Base-by-base conservation (phyloP, 2,329 filamentous ascomycete species). In the Sporothrix mexicana region DNA sequence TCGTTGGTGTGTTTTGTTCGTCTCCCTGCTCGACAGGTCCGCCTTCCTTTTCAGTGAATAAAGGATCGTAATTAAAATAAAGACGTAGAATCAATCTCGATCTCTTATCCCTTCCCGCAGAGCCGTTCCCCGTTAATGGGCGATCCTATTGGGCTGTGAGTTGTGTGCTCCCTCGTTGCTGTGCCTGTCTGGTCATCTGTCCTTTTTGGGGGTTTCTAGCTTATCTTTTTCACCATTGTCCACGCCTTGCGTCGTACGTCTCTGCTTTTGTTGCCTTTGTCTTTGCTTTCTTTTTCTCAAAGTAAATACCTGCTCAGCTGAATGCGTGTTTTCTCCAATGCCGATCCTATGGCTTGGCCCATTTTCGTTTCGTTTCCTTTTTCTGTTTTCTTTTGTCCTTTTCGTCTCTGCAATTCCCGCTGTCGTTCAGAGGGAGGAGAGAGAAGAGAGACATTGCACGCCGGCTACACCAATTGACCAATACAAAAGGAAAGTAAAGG, bases 381-480 rank as follows among this genome's bases (percentile, higher is more conserved):
- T 23, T 12, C 17, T 17, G 36, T 20, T n/a, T 15, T 45, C 15
- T 20, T 55, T 20, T 51, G 2, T 8, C 47, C 41, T 23, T 43
- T 66, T 66, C 20, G 61, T 43, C 57, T 62, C 57, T 66, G 61
- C 41, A 25, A 25, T 66, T 66, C 61, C 41, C n/a, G 61, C 41
- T 36, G 61, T 45, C n/a, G 30, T 10, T 30, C 17, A 36, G 20
- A 59, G 20, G n/a, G 53, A 30, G 53, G 23, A 59, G 55, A 55
- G 4, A 49, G 47, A 10, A 10, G 17, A 51, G 49, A 53, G 49
- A 53, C 49, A 20, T 6, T 53, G 53, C 23, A 57, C 53, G 20
- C 12, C 23, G 30, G 30, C 23, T 13, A 30, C 55, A 25, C 55
- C 55, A 30, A 25, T 20, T n/a, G 51, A 20, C 51, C 17, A 13